phyloP scores from a whole-genome alignment of 2,329 filamentous ascomycete genomes.

The Didymella lethalis region DNA sequence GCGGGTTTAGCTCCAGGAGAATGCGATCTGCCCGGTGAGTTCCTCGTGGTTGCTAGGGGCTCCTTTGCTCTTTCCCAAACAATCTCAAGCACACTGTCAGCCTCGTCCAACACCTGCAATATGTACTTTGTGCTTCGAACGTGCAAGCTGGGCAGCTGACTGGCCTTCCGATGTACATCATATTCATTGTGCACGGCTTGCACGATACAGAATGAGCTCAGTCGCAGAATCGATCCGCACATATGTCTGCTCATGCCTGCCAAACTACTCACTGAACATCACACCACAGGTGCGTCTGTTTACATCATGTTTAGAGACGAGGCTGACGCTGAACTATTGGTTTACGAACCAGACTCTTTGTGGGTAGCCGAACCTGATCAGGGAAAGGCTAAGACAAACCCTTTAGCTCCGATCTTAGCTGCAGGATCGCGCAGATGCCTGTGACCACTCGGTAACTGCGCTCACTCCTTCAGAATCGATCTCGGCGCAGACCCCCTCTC shows the following conservation, averaged over 20 bases:
- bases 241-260: background rate
- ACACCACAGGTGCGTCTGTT: conserved; percentile 8
- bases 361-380: background rate
- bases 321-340: conserved; percentile 9
- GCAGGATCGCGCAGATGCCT: conserved; percentile 19
- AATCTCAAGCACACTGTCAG: background rate
- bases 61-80: background rate
- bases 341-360: background rate
- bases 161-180: background rate
- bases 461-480: conserved; percentile 7
- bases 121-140: background rate
- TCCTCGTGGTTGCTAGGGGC: background rate
- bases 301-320: conserved; percentile 14
- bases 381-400: conserved; percentile 2
- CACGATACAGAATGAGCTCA: background rate
- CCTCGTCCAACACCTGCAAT: background rate
- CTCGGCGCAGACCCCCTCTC: conserved; percentile 5
- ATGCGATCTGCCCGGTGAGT: background rate
- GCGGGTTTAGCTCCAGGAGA: background rate
- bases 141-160: background rate
- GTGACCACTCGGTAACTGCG: conserved; percentile 11
- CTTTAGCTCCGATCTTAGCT: conserved; percentile 20
- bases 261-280: background rate
- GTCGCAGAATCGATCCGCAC: background rate
- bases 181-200: background rate